phyloP scores from a whole-genome alignment of 2,329 filamentous ascomycete genomes.

The Aspergillus vadensis region DNA sequence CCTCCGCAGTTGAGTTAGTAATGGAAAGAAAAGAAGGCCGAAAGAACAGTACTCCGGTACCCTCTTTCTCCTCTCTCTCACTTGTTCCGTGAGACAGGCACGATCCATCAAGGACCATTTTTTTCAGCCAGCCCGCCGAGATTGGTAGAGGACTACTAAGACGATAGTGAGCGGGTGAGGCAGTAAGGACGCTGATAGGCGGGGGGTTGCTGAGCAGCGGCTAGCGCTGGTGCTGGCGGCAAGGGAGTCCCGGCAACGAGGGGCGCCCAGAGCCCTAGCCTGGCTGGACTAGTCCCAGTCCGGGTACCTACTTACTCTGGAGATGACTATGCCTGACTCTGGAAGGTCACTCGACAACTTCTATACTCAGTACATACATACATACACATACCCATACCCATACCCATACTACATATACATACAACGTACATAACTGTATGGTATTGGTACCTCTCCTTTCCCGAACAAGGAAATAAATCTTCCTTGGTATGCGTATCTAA shows the following conservation, averaged over 20 bases:
- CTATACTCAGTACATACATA: background rate
- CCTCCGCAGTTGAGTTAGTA: conserved; percentile 6
- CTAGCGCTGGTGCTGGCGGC: conserved; percentile 36
- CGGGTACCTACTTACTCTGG: conserved; percentile 11
- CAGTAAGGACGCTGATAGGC: conserved; percentile 34
- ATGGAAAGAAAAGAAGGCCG: conserved; percentile 10
- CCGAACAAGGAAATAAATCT: background rate
- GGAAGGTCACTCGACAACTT: background rate
- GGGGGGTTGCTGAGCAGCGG: conserved; percentile 35
- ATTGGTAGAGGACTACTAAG: conserved; percentile 6
- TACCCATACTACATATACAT: too few relatives aligned
- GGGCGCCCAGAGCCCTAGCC: conserved; percentile 13
- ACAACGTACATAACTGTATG: background rate
- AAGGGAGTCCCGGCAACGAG: conserved; percentile 44
- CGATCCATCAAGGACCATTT: conserved; percentile 16
- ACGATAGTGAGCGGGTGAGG: conserved; percentile 16
- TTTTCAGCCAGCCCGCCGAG: conserved; percentile 24
- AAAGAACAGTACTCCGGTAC: background rate
- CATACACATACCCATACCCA: background rate
- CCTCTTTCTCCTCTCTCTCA: too few relatives aligned
- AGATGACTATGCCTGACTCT: background rate
- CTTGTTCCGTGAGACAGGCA: conserved; percentile 26
- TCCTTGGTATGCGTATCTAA: background rate
- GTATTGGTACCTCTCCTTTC: background rate
- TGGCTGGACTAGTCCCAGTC: conserved; percentile 11